Base-by-base conservation (phyloP, 192 early-diverging fungal species). In the Backusella parvicylindrica region DNA sequence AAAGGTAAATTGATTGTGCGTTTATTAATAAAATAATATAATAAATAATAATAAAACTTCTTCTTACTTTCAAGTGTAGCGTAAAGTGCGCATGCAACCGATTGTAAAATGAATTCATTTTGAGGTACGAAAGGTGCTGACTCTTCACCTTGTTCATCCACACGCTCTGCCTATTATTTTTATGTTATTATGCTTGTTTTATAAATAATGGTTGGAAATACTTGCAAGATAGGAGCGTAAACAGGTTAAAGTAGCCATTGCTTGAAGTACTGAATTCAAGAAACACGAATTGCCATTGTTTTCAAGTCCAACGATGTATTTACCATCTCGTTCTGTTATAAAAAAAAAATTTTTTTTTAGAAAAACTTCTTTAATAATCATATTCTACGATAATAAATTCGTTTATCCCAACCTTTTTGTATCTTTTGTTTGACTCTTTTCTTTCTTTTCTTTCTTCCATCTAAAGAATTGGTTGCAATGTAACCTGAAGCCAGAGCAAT, bases 271-370 rank as follows among this genome's bases (percentile, higher is more conserved):
- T 28, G 91, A 91, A 85, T 97, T 97, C 80, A 96, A 86, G 74
- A 97, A 97, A 82, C 96, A 97, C 56, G 94, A 94, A 78, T 97
- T 97, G 66, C 96, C 96, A 37, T 91, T 88, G 73, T 97, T 97
- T 67, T 91, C 82, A 47, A 97, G 85, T 1, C 96, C 96, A 73
- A 86, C 83, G 37, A 93, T 65, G 32, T 71, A 81, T 21, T 56
- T 69, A 13, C 68, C 80, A 47, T 81, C 80, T 33, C 69, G 72
- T 40, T 81, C 80, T 81, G 40, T 15, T 63, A 13, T 33, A 53
- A 13, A 69, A 47, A 16, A 23, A 65, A n/a, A 56, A 13, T 1
- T n/a, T 47, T 47, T 47, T 47, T 47, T 47, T n/a, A n/a, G n/a
- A n/a, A n/a, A n/a, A n/a, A n/a, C n/a, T n/a, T n/a, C n/a, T 21